Evolutionary conservation across 495 filamentous ascomycete genomes (phyloP), one percentile per base, ranked within the genome.

Genomic region (Aspergillus sparsus): DNA sequence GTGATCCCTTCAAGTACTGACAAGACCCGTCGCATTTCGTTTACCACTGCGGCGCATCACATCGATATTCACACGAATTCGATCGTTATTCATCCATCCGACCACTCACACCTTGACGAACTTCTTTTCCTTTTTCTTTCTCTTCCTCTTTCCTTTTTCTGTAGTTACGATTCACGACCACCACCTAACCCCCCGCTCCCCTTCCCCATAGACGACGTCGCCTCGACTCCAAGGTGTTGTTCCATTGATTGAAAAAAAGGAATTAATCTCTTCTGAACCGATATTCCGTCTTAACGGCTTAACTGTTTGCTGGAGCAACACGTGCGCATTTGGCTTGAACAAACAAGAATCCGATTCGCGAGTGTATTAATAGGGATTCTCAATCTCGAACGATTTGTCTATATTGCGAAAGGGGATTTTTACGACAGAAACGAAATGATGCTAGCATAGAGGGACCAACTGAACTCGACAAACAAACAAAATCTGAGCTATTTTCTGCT

Each of bases 131-230:
- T 70, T 62, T 67, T 71, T 70, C 55, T 62, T 65, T 49, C 61
- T 62, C 69, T 64, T 71, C 63, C 15, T 52, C 53, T 64, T 52
- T 63, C 46, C 74, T 59, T 66, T 59, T 52, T 61, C 64, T 64
- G 41, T 59, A 66, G 57, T 73, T 67, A 77, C 77, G 72, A 74
- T 52, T 71, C 68, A 74, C 72, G 71, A 78, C 60, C 57, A 66
- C 62, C 64, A 61, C 54, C 66, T 62, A 63, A 64, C 66, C 66
- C 71, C 63, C 62, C 63, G 64, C 56, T 55, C 63, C 68, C 69
- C 68, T 66, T 27, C 21, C 21, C 21, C 21, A 27, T 27, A 27
- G 21, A 27, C 21, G 21, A 27, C 21, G 21, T 27, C 21, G 21
- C 65, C 61, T 50, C 50, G 60, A 56, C 16, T 57, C 21, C 21